phyloP scores from a whole-genome alignment of 495 filamentous ascomycete genomes.

The Penicillium samsonianum region DNA sequence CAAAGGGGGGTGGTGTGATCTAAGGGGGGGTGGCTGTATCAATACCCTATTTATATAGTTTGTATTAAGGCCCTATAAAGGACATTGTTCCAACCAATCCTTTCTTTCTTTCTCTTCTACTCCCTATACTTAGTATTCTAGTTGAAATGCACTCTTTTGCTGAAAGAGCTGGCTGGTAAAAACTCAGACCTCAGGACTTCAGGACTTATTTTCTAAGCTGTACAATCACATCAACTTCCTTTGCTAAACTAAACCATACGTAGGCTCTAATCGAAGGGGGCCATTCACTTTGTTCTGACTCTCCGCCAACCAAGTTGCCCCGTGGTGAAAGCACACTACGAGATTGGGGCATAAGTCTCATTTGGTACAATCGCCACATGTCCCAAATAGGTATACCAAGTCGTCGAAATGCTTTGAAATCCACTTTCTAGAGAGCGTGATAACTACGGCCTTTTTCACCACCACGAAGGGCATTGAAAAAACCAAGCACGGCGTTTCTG shows the following conservation, averaged over 20 bases:
- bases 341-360: slow-evolving; percentile 29
- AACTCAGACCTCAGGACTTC: too few relatives aligned
- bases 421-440: slow-evolving; percentile 14
- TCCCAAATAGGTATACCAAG: slow-evolving; percentile 20
- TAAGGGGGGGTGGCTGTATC: too few relatives aligned
- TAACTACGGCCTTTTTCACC: slow-evolving; percentile 12
- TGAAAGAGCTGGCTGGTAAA: too few relatives aligned
- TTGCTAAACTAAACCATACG: slow-evolving; percentile 8
- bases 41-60: too few relatives aligned
- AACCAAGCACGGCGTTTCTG: slow-evolving; percentile 2
- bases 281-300: slow-evolving; percentile 6
- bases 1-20: too few relatives aligned
- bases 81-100: too few relatives aligned
- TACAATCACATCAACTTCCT: slow-evolving; percentile 7
- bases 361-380: slow-evolving; percentile 48
- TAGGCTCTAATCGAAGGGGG: slow-evolving; percentile 3
- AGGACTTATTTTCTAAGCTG: too few relatives aligned
- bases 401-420: slow-evolving; percentile 11
- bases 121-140: too few relatives aligned
- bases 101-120: too few relatives aligned
- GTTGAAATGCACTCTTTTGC: too few relatives aligned
- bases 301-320: slow-evolving; percentile 47
- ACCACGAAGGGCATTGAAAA: slow-evolving; percentile 6
- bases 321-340: slow-evolving; percentile 26
- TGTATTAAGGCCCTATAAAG: too few relatives aligned